These are phyloP conservation scores for Diaporthe velutina DNA, from an alignment of 2,329 filamentous ascomycete species.

Conservation along the genomic window DNA sequence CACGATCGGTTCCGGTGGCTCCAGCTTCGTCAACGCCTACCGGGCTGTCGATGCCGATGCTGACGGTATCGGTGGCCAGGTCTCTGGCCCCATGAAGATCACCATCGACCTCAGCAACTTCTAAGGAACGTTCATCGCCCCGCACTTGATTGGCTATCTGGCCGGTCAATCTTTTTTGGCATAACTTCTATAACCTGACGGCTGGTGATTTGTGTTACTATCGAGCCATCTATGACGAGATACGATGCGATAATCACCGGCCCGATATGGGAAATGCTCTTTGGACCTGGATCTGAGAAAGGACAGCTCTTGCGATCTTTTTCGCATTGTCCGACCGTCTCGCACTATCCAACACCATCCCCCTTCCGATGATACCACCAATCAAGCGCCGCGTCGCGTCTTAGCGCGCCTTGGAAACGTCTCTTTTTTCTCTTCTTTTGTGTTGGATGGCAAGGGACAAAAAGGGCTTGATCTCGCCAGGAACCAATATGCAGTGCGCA, in stretches of 20 bases:
- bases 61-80: constrained; percentile 49
- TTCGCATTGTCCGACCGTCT: background rate
- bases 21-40: constrained; percentile 50
- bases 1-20: constrained; percentile 47
- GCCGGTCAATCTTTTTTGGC: constrained; percentile 14
- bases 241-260: constrained; percentile 18
- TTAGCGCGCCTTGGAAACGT: constrained; percentile 19
- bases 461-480: constrained; percentile 24
- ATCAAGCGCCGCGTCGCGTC: constrained; percentile 29
- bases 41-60: constrained; percentile 48
- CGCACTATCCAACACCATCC: constrained; percentile 14
- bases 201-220: constrained; percentile 14
- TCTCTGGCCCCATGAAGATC: constrained; percentile 36
- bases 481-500: constrained; percentile 15
- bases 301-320: constrained; percentile 16
- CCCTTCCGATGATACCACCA: constrained; percentile 34
- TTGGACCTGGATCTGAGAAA: constrained; percentile 24
- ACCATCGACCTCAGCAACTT: constrained; percentile 36
- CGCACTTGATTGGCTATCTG: constrained; percentile 11
- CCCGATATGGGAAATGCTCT: constrained; percentile 23
- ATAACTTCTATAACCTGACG: constrained; percentile 23
- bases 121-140: background rate
- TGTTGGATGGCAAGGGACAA: constrained; percentile 24
- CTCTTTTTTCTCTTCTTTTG: background rate
- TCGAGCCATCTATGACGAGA: constrained; percentile 30